Conservation (phyloP, 139 green algal genomes). For the Astrephomene gubernaculifera region DNA sequence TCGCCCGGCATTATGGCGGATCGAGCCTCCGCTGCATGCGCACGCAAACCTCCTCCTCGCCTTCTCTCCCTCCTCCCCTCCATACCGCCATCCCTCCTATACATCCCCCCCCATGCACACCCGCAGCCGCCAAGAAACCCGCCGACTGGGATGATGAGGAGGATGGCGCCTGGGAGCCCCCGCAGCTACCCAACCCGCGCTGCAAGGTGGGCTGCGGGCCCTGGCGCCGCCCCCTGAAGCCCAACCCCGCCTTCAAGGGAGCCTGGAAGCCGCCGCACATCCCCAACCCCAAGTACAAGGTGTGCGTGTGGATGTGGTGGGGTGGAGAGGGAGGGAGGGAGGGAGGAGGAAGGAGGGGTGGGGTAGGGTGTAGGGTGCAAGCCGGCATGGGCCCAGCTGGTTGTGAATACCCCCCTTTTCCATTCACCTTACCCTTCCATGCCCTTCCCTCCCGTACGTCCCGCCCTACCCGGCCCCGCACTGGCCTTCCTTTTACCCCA, state of each 20-base stretch:
- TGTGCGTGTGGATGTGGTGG: too few species aligned
- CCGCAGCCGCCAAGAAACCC: constrained; percentile 79
- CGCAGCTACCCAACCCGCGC: constrained; percentile 73
- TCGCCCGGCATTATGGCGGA: background rate
- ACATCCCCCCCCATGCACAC: background rate
- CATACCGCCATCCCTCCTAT: too few species aligned
- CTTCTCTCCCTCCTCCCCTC: background rate
- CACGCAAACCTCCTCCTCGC: too few species aligned
- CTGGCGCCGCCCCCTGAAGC: constrained; percentile 86
- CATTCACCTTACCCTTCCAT: too few species aligned
- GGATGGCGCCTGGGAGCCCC: constrained; percentile 92
- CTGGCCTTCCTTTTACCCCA: too few species aligned
- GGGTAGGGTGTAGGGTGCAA: background rate
- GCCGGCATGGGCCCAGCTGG: too few species aligned
- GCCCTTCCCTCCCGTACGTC: too few species aligned
- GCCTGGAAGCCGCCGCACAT: constrained; percentile 85
- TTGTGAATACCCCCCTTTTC: too few species aligned
- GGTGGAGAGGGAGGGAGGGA: too few species aligned
- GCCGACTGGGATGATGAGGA: constrained; percentile 97
- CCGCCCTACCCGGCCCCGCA: too few species aligned
- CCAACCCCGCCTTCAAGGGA: constrained; percentile 95
- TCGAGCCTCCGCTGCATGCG: background rate
- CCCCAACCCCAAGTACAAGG: constrained; percentile 95
- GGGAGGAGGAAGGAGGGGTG: too few species aligned
- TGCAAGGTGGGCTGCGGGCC: constrained; percentile 89